phyloP scores from a whole-genome alignment of 306 rosid species.

The Pachyrhizus erosus region DNA sequence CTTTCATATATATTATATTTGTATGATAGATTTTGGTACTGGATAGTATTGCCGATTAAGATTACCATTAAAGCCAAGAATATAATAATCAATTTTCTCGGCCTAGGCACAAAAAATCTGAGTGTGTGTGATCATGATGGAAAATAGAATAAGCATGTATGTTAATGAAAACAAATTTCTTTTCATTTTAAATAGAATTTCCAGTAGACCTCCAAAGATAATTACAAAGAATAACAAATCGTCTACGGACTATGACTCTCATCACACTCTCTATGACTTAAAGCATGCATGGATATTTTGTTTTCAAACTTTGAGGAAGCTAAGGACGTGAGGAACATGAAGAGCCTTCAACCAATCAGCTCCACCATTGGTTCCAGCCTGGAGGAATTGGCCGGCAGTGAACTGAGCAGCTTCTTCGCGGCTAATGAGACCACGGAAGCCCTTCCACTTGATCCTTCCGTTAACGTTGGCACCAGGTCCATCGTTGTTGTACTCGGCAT shows the following conservation, averaged over 20 bases:
- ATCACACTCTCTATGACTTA: neutral
- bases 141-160: too few relatives aligned
- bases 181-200: neutral
- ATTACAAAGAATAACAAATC: neutral
- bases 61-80: too few relatives aligned
- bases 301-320: slow-evolving; percentile 9
- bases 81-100: too few relatives aligned
- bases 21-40: too few relatives aligned
- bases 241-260: neutral
- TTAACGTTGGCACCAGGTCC: slow-evolving; percentile 60
- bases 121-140: too few relatives aligned
- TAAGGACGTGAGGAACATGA: slow-evolving; percentile 28
- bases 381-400: slow-evolving; percentile 45
- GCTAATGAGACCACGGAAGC: slow-evolving; percentile 45
- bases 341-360: slow-evolving; percentile 49
- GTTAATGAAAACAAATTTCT: too few relatives aligned
- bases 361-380: neutral
- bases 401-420: slow-evolving; percentile 51
- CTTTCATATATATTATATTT: too few relatives aligned
- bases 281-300: too few relatives aligned
- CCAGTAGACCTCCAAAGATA: neutral
- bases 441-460: slow-evolving; percentile 63
- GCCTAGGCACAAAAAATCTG: too few relatives aligned
- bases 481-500: slow-evolving; percentile 59
- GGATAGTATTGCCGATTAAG: too few relatives aligned